Evolutionary conservation across 495 filamentous ascomycete genomes (phyloP).

Genomic region (Penicillium samsonianum): DNA sequence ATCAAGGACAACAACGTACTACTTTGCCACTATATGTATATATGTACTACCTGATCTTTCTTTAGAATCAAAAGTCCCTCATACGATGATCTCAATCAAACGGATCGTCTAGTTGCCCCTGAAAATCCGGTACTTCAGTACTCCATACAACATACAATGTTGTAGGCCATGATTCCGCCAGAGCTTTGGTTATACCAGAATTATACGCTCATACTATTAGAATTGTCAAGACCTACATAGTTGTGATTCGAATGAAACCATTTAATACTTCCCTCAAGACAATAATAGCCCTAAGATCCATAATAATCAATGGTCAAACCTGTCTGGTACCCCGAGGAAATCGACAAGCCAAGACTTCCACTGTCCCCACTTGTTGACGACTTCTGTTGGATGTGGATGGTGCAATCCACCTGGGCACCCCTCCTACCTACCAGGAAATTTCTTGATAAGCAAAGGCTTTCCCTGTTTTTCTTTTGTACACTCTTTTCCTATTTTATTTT

Average conservation of each 20-base stretch:
- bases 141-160: background rate
- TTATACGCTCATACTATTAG: too few relatives aligned
- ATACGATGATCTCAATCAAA: slow-evolving; percentile 1
- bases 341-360: slow-evolving; percentile 27
- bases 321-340: background rate
- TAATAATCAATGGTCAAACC: background rate
- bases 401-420: slow-evolving; percentile 4
- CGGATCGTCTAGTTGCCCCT: slow-evolving; percentile 24
- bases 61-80: background rate
- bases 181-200: too few relatives aligned
- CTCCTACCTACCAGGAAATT: slow-evolving; percentile 2
- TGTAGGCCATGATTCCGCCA: background rate
- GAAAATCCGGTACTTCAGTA: slow-evolving; percentile 25
- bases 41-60: background rate
- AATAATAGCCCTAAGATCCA: background rate
- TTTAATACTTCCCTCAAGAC: too few relatives aligned
- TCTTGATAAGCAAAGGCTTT: slow-evolving; percentile 10
- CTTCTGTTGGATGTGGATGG: slow-evolving; percentile 4
- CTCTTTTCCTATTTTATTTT: slow-evolving; percentile 15
- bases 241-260: too few relatives aligned
- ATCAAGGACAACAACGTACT: too few relatives aligned
- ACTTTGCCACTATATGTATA: too few relatives aligned
- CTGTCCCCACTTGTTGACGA: slow-evolving; percentile 34
- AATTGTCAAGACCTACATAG: too few relatives aligned
- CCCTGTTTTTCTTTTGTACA: slow-evolving; percentile 6